These are phyloP conservation scores for Globisporangium takayamanum DNA, from an alignment of 352 stramenopile genomes.

Conservation along the genomic window DNA sequence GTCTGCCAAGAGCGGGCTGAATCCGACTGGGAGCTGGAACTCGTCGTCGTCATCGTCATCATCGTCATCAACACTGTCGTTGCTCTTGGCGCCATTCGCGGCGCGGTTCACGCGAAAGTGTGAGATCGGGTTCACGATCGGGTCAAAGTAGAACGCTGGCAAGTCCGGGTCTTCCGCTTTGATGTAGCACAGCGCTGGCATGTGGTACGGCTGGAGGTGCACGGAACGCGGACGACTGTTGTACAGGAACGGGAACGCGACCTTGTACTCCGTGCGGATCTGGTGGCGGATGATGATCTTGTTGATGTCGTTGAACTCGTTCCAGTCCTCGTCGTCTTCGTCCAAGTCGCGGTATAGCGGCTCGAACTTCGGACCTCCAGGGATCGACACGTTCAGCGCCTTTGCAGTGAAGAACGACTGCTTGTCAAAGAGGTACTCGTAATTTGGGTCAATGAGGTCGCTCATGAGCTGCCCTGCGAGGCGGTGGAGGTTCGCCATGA, in stretches of 20 bases:
- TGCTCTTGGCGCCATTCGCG: constrained; percentile 22
- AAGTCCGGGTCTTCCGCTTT: constrained; percentile 94
- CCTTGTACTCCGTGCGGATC: constrained; percentile 99
- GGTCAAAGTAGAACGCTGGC: constrained; percentile 96
- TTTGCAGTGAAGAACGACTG: constrained; percentile 99
- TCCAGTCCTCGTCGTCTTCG: constrained; percentile 99
- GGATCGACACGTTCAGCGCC: constrained; percentile 99
- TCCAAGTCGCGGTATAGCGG: constrained; percentile 97
- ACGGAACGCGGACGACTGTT: constrained; percentile 97
- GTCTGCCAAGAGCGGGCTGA: constrained; percentile 90
- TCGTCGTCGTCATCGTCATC: constrained; percentile 88
- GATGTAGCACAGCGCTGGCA: constrained; percentile 96
- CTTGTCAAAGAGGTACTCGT: constrained; percentile 91
- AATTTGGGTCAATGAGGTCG: constrained; percentile 96
- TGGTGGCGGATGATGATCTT: constrained; percentile 99
- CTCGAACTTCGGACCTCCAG: constrained; percentile 99
- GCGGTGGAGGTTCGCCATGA: constrained; percentile 97
- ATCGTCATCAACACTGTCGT: constrained; percentile 40
- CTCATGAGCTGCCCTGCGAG: constrained; percentile 96
- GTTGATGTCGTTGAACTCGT: constrained; percentile 99
- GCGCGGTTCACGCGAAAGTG: constrained; percentile 83
- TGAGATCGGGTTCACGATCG: constrained; percentile 97
- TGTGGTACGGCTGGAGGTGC: constrained; percentile 94
- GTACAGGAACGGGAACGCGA: constrained; percentile 99
- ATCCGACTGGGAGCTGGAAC: constrained; percentile 81